A percentile compares a stretch with the other conserved stretches of the same genome.
These are phyloP conservation scores for Trichocladium antarcticum DNA, from an alignment of 495 filamentous ascomycete genomes.

Conservation along the genomic window DNA sequence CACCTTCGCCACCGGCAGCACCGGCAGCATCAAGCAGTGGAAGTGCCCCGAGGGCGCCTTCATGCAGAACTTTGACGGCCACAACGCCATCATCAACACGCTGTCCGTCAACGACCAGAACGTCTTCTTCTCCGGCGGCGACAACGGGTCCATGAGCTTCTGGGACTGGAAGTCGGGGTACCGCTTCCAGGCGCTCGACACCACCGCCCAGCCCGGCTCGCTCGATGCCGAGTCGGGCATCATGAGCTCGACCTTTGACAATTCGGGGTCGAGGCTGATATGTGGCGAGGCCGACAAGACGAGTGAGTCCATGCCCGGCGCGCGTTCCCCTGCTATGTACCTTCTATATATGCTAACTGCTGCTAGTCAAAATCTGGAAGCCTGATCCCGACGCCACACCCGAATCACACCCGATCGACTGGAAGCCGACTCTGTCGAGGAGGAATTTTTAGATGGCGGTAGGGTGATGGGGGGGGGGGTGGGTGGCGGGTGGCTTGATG, in stretches of 20 bases:
- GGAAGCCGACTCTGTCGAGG: conserved; percentile 70
- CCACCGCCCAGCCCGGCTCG: conserved; percentile 84
- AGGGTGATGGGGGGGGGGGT: too few relatives aligned
- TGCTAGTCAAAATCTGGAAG: conserved; percentile 84
- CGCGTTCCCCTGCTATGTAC: background rate
- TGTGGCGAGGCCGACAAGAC: conserved; percentile 96
- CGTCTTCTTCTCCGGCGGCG: conserved; percentile 87
- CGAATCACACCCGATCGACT: conserved; percentile 84
- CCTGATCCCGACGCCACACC: conserved; percentile 80
- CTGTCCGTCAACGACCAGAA: conserved; percentile 90
- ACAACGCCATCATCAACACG: conserved; percentile 92
- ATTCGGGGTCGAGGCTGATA: conserved; percentile 77
- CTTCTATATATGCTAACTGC: conserved; percentile 14
- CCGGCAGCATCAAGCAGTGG: conserved; percentile 97
- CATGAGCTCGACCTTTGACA: conserved; percentile 85
- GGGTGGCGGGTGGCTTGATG: too few relatives aligned
- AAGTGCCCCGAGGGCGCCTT: conserved; percentile 97
- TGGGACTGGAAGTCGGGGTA: conserved; percentile 99
- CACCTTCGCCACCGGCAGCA: conserved; percentile 88
- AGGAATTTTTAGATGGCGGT: conserved; percentile 25
- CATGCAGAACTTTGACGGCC: conserved; percentile 98
- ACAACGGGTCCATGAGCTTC: conserved; percentile 94
- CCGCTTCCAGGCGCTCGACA: conserved; percentile 76
- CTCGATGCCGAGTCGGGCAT: conserved; percentile 90
- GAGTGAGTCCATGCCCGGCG: conserved; percentile 38